These are phyloP conservation scores for Diospyros kaki DNA, from an alignment of 148 eudicot species.

Conservation along the genomic window DNA sequence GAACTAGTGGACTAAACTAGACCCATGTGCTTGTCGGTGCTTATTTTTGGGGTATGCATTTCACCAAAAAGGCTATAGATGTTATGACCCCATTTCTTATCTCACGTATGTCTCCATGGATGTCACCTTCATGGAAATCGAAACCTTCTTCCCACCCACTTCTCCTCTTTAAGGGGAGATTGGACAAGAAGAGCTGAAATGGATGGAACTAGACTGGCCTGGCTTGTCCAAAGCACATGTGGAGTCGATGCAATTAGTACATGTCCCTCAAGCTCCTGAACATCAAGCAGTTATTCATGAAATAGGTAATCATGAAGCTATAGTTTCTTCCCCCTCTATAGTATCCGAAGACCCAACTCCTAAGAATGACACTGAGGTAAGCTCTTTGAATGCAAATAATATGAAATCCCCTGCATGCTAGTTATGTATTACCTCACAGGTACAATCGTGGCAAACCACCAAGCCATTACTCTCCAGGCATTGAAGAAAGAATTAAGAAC, in stretches of 20 bases:
- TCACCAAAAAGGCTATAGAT: neutral
- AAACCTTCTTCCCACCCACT: neutral
- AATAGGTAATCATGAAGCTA: neutral
- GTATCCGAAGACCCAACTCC: neutral
- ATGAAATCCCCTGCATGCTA: neutral
- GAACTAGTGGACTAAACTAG: neutral
- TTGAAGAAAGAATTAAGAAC: neutral
- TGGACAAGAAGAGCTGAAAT: neutral
- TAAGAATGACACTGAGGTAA: neutral
- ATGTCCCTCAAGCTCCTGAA: no score
- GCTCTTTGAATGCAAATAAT: neutral
- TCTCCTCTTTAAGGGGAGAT: constrained; percentile 5
- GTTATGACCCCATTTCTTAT: neutral
- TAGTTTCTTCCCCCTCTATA: neutral
- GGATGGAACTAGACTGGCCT: neutral
- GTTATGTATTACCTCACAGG: neutral
- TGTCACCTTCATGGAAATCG: neutral
- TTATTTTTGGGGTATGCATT: neutral
- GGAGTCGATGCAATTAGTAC: neutral
- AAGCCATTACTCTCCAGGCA: neutral
- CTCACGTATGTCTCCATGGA: neutral
- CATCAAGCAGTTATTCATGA: neutral
- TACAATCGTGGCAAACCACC: neutral
- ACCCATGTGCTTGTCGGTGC: neutral
- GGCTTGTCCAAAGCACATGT: neutral